phyloP scores from a whole-genome alignment of 164 flowering plant species.

The Liquidambar formosana region DNA sequence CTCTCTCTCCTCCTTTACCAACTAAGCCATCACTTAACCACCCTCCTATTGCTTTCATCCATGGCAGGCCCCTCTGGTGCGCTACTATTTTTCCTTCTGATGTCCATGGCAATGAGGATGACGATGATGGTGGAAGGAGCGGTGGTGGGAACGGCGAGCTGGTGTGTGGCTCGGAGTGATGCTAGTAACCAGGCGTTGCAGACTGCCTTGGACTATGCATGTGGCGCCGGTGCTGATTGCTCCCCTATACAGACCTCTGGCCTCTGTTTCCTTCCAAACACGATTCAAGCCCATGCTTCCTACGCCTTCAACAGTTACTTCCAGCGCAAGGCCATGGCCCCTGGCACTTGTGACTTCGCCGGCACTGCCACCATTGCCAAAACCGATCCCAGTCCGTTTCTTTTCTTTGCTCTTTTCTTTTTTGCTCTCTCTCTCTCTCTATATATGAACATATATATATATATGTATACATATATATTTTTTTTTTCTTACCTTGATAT shows the following conservation, averaged over 20 bases:
- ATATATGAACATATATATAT: neutral
- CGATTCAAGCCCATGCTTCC: constrained; percentile 79
- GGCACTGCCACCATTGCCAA: constrained; percentile 67
- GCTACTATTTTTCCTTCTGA: too few relatives aligned
- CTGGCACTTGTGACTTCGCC: constrained; percentile 72
- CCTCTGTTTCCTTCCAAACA: constrained; percentile 76
- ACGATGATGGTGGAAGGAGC: neutral
- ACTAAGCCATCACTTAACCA: neutral
- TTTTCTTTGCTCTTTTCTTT: constrained; percentile 5
- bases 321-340: constrained; percentile 53
- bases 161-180: constrained; percentile 81
- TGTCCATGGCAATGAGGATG: neutral
- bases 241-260: constrained; percentile 53
- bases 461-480: neutral
- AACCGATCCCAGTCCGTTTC: constrained; percentile 69
- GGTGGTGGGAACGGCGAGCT: constrained; percentile 19
- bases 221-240: constrained; percentile 76
- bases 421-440: neutral
- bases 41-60: too few relatives aligned
- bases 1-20: constrained; percentile 20
- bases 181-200: constrained; percentile 53
- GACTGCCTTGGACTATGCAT: constrained; percentile 71
- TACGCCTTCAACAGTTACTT: constrained; percentile 82
- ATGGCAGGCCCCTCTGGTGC: too few relatives aligned
- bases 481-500: neutral